These are phyloP conservation scores for Meyerozyma smithsonii DNA, from an alignment of 1,139 yeast species.

Conservation along the genomic window DNA sequence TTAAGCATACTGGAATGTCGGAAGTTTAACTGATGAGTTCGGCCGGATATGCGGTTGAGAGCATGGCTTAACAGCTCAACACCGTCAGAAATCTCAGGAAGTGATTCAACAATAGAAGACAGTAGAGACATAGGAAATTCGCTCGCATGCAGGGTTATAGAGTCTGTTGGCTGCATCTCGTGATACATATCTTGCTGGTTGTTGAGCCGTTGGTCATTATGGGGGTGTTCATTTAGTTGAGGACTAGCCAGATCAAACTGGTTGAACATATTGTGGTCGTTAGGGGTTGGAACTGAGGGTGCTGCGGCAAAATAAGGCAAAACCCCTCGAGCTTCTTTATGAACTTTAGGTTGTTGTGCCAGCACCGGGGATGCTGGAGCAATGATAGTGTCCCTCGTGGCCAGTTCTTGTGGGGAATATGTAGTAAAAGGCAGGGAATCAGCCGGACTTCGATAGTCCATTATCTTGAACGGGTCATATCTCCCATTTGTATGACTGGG, in stretches of 20 bases:
- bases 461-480: neutral
- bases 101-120: conserved; percentile 6
- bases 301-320: neutral
- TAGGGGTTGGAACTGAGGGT: neutral
- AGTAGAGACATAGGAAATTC: neutral
- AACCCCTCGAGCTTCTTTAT: neutral
- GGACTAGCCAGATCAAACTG: neutral
- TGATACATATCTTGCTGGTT: neutral
- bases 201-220: neutral
- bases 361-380: neutral
- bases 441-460: neutral
- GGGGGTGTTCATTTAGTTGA: neutral
- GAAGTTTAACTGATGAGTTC: conserved; percentile 23
- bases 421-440: neutral
- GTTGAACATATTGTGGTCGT: neutral
- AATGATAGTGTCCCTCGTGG: neutral
- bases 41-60: conserved; percentile 24
- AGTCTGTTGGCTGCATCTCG: neutral
- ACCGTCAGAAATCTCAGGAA: conserved; percentile 20
- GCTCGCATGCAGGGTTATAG: neutral
- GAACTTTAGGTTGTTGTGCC: neutral
- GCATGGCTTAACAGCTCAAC: conserved; percentile 26
- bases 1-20: conserved; percentile 28
- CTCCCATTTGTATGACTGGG: neutral
- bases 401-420: conserved; percentile 2